Conservation (phyloP, 305 asterid genomes). For the Rubia peregrina region DNA sequence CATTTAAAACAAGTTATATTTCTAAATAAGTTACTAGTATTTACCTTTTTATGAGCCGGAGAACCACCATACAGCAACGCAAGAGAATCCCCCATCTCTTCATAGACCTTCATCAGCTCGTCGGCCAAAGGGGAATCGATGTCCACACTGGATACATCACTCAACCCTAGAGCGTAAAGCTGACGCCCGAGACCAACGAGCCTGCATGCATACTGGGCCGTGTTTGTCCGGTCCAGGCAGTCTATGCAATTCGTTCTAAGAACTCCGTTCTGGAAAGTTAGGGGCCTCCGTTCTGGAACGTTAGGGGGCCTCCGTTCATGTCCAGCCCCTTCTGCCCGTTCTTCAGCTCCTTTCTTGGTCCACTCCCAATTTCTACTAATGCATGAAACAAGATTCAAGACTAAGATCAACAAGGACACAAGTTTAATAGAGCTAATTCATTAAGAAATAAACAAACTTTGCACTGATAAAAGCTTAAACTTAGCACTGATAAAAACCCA, state of each 20-base stretch:
- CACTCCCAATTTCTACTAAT: conserved; percentile 15
- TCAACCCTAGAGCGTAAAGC: conserved; percentile 67
- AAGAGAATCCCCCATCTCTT: conserved; percentile 94
- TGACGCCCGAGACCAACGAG: conserved; percentile 75
- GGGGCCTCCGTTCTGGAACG: conserved; percentile 42
- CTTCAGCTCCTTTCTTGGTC: conserved; percentile 27
- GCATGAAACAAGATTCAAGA: not conserved
- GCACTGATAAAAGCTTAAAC: not conserved
- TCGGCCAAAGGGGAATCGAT: conserved; percentile 61
- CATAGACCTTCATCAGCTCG: conserved; percentile 69
- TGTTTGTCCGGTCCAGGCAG: conserved; percentile 93
- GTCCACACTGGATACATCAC: conserved; percentile 40
- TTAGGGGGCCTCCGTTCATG: conserved; percentile 24
- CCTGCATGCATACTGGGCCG: conserved; percentile 85
- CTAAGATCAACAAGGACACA: too few species aligned
- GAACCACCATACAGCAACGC: conserved; percentile 96
- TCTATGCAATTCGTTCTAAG: conserved; percentile 92
- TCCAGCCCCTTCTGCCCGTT: not conserved
- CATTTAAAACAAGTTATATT: not conserved
- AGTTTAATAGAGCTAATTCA: too few species aligned
- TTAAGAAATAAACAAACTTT: not conserved
- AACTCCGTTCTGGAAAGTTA: conserved; percentile 71
- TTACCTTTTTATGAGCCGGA: conserved; percentile 96
- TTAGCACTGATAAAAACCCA: too few species aligned
- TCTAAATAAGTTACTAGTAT: not conserved